Base-by-base conservation (phyloP, 2,329 filamentous ascomycete genomes). In the Mycogone perniciosa region DNA sequence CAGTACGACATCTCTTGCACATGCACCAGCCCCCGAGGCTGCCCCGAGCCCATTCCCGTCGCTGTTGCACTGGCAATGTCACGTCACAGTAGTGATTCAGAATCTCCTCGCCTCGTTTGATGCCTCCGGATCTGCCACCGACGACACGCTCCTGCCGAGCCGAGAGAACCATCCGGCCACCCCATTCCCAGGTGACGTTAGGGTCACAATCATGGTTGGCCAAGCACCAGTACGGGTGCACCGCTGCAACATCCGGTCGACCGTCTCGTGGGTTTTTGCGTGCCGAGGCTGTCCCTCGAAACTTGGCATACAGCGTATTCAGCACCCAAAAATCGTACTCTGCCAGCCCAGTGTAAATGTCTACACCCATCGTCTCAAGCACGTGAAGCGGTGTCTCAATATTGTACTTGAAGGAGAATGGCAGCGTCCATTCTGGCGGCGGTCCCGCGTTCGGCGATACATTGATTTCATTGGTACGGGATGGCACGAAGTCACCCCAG, bases 141-240 rank as follows among this genome's bases (percentile, higher is more conserved):
- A 78, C 69, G 4, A 86, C 73, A 35, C 81, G 72, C 56, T 76
- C 71, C 55, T 82, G 73, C 44, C 83, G 73, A 2, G 81, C 80
- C 74, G 75, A 81, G 53, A 93, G 80, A 34, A 81, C 79, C 78
- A 93, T 91, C 47, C 78, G 79, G 1, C 87, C 88, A 30, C 86
- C 84, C 89, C 91, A 96, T 62, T 95, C 88, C 93, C 93, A 99
- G 4, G 81, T 81, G 37, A 97, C 90, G 66, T 96, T 96, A 7
- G 93, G 93, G 64, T 96, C 84, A 69, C 93, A 99, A 66, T 90
- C 89, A 66, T 99, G 93, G 63, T 99, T 99, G 30, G 92, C 91
- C 31, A 97, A 76, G 69, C 91, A 97, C 90, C 93, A 99, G 59
- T 95, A 82, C 2, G 92, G 90, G 70, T 97, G 91, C 30, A 97